Base-by-base conservation (phyloP, 2,329 filamentous ascomycete genomes). In the Dactylella cylindrospora region DNA sequence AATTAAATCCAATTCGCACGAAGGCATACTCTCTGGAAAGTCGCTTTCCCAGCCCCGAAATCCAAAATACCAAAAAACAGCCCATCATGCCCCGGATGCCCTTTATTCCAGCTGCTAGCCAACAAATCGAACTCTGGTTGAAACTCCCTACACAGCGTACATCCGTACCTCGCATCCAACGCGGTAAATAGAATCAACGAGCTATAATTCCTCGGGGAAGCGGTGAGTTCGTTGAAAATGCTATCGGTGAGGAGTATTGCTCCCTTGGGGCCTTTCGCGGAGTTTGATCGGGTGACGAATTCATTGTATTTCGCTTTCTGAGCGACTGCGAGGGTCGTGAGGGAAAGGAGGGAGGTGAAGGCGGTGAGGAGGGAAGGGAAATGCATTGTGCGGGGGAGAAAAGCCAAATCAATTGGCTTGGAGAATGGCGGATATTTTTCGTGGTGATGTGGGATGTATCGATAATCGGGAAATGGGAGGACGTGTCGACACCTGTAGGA, bases 81-180 rank as follows among this genome's bases (percentile, higher is more conserved):
- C 64, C 85, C 80, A 67, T 88, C 79, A 47, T 79, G 85, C 59
- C 81, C 77, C 76, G 85, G 88, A 73, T 95, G 87, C 5, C 88
- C 90, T 73, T 86, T 89, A 65, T 79, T 79, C 93, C 93, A 98
- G 74, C 87, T 93, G 73, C 83, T 87, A 49, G 82, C 82, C 50
- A 98, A 76, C 49, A 97, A 74, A 51, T 94, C 87, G 86, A 90
- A 98, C 75, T 98, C 93, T 1, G 90, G 86, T 73, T 95, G 87
- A 73, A 98, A 95, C 47, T 95, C 88, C 46, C 83, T 81, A 74
- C 93, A 98, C 41, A 97, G 78, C 67, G 84, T 78, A 73, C 93
- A 98, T 61, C 86, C 88, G 71, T 88, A 96, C 57, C 88, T 82
- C 25, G 83, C 71, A 67, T 95, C 90, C 70, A 90, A 75, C 29